Percentiles rank a stretch among this genome's conserved stretches.
Conservation (phyloP, 441 rosid species). For the Raphanus hybrid region DNA sequence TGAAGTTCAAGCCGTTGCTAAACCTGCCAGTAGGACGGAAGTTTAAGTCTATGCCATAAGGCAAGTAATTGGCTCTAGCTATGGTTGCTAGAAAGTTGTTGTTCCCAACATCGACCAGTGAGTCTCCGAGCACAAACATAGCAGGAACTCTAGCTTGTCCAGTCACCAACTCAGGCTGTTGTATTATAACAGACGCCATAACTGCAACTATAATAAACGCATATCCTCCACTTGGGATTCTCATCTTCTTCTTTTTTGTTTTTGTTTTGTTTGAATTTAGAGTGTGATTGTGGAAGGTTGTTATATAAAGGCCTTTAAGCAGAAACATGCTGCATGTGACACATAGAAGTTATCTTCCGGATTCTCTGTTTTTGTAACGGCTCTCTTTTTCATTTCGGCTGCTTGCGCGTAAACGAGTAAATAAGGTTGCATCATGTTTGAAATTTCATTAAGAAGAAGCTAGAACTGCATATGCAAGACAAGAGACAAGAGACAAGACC, state of each 20-base stretch:
- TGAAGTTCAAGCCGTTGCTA: conserved; percentile 8
- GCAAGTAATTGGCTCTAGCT: conserved; percentile 3
- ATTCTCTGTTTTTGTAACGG: conserved; percentile 8
- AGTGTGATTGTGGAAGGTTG: neutral
- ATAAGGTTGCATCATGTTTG: conserved; percentile 12
- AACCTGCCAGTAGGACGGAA: conserved; percentile 9
- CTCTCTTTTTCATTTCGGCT: neutral
- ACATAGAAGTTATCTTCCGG: conserved; percentile 5
- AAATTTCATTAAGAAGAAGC: neutral
- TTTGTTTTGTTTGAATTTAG: neutral
- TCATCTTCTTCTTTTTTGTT: neutral
- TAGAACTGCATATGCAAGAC: conserved; percentile 7
- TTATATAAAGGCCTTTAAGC: neutral
- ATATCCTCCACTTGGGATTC: neutral
- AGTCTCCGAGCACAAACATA: conserved; percentile 6
- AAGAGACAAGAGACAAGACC: neutral
- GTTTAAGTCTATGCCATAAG: conserved; percentile 1
- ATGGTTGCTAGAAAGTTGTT: conserved; percentile 6
- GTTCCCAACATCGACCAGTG: conserved; percentile 9
- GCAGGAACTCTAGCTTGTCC: conserved; percentile 11
- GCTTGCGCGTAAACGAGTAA: neutral
- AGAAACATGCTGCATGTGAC: neutral
- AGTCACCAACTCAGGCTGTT: neutral
- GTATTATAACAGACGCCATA: neutral
- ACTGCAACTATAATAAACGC: conserved; percentile 5